Evolutionary conservation across 345 rosid species (phyloP).

Genomic region (Abelmoschus esculentus): DNA sequence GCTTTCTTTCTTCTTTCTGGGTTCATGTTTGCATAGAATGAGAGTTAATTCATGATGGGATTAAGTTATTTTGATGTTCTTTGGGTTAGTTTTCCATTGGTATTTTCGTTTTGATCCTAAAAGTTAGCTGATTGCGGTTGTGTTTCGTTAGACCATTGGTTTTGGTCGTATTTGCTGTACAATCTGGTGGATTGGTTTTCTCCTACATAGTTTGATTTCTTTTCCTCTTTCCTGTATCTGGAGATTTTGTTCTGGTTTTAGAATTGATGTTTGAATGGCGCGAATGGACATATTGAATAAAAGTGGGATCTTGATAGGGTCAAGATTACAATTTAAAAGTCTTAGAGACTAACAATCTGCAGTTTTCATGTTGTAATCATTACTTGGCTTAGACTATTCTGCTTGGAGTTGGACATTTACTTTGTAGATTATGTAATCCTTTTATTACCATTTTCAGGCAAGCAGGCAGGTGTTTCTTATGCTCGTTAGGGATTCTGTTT

Average conservation of each 20-base stretch:
- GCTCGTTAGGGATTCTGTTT: constrained; percentile 32
- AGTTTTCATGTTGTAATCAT: not conserved
- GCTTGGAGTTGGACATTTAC: not conserved
- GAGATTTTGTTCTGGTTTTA: not conserved
- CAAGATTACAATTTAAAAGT: not conserved
- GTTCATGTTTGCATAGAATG: not conserved
- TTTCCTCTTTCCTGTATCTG: not conserved
- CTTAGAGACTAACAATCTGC: not conserved
- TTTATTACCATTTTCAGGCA: constrained; percentile 11
- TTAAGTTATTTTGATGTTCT: not conserved
- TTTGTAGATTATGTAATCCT: not conserved
- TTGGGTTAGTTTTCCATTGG: not conserved
- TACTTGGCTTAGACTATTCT: not conserved
- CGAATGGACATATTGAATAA: not conserved
- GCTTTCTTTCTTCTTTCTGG: not conserved
- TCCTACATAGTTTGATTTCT: not conserved
- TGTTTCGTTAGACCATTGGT: not conserved
- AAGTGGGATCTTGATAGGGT: not conserved
- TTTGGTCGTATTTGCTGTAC: not conserved
- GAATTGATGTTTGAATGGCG: not conserved
- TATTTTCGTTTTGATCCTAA: not conserved
- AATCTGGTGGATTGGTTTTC: too few relatives aligned
- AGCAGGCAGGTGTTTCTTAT: constrained; percentile 41
- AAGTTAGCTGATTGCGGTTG: not conserved
- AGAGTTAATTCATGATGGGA: not conserved